Conservation (phyloP, 345 rosid species). For the Populus euphratica region DNA sequence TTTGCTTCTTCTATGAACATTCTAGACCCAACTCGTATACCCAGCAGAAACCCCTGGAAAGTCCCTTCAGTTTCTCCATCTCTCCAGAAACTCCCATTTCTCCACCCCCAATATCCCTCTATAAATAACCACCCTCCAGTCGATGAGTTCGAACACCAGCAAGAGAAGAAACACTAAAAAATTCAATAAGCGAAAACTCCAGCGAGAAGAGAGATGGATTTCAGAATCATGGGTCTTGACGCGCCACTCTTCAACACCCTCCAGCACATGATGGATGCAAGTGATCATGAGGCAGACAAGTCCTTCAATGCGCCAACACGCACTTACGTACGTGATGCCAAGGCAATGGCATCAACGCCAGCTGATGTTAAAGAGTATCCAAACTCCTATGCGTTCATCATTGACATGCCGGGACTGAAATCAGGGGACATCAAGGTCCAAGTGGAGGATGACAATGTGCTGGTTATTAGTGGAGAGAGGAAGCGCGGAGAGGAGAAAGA, state of each 20-base stretch:
- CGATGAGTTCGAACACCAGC: fast-evolving
- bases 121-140: not conserved
- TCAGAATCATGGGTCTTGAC: slow-evolving; percentile 40
- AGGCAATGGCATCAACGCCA: slow-evolving; percentile 84
- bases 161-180: too few species aligned
- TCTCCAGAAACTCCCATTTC: slow-evolving; percentile 19
- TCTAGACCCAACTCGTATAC: not conserved
- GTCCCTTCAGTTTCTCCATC: too few species aligned
- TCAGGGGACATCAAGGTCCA: slow-evolving; percentile 66
- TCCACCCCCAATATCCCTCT: not conserved
- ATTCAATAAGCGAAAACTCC: too few species aligned
- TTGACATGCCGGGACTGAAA: slow-evolving; percentile 84
- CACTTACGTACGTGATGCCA: slow-evolving; percentile 57
- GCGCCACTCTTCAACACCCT: slow-evolving; percentile 42
- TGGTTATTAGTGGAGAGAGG: slow-evolving; percentile 63
- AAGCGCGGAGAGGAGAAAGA: slow-evolving; percentile 54
- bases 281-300: slow-evolving; percentile 30
- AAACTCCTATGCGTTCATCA: slow-evolving; percentile 47
- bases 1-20: not conserved
- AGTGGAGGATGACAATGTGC: slow-evolving; percentile 68
- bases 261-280: slow-evolving; percentile 53
- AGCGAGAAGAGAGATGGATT: slow-evolving; percentile 33
- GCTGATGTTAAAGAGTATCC: slow-evolving; percentile 68
- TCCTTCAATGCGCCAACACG: slow-evolving; percentile 43
- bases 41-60: slow-evolving; percentile 1